Base-by-base conservation (phyloP, 306 rosid genomes). In the Alnus glutinosa region DNA sequence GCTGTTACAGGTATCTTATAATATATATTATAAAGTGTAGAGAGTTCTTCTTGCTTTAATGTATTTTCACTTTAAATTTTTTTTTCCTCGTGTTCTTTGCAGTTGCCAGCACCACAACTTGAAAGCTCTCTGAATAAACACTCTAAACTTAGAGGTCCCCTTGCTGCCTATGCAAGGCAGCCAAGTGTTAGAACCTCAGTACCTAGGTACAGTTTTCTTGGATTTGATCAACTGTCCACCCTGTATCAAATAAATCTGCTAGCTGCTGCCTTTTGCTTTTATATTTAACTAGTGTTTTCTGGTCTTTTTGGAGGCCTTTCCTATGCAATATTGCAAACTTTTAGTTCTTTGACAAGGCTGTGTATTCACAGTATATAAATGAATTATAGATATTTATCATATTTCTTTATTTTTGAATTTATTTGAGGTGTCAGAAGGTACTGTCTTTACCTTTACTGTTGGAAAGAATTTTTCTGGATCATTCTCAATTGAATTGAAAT, bases 51-150 rank as follows among this genome's bases (percentile, higher is more conserved):
- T 61, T 16, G 52, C 49, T 44, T 78, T 32, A 9, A 59, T 46
- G 42, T 69, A 13, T 59, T 9, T 63, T 80, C 39, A 50, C 37
- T 71, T 75, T 58, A 69, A 59, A 69, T 73, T 34, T 14, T 5
- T 58, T 58, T 68, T 34, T 42, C 32, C 69, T 1, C 1, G 49
- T 74, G 50, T 51, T 74, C 66, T 80, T 80, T 89, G 86, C 88
- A 96, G 99, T 87, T 93, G 81, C 98, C 99, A 8, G 85, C 96
- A 73, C 90, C 87, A 64, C 99, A 91, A 83, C 94, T 93, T 55
- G 98, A 96, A 84, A 89, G 87, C 52, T 93, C 99, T 76, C 82
- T 93, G 78, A 93, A 90, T 90, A 96, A 83, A 85, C 90, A 96
- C 54, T 83, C 82, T 3, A 93, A 80, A 79, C 94, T 93, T 84